Conservation (phyloP, 23 red algal genomes). For the Agarophyton chilense region DNA sequence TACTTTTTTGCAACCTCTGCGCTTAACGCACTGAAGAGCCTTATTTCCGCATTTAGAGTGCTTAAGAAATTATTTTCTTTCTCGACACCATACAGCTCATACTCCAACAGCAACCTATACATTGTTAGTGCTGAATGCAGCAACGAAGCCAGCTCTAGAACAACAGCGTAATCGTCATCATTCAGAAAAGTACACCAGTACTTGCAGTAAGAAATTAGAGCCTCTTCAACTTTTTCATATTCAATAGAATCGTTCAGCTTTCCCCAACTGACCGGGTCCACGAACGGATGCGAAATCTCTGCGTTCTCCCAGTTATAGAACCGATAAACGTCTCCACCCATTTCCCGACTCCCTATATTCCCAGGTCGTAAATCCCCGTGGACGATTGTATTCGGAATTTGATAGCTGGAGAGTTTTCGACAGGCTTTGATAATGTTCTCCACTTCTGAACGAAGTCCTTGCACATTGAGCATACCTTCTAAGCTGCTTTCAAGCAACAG, state of each 20-base stretch:
- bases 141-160: not conserved
- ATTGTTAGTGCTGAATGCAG: not conserved
- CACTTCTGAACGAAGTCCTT: not conserved
- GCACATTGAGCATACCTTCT: not conserved
- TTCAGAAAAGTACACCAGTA: not conserved
- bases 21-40: not conserved
- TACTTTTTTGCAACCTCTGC: not conserved
- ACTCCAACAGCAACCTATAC: not conserved
- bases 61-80: not conserved
- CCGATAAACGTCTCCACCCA: not conserved
- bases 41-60: not conserved
- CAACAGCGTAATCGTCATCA: not conserved
- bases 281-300: not conserved
- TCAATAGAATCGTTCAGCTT: not conserved
- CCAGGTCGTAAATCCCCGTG: not conserved
- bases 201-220: not conserved
- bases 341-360: constrained; percentile 9
- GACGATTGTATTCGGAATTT: constrained; percentile 7
- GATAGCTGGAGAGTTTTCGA: constrained; percentile 7
- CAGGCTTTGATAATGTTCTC: constrained; percentile 12
- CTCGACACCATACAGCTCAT: not conserved
- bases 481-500: constrained; percentile 2
- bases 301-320: constrained; percentile 19
- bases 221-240: not conserved
- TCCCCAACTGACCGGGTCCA: not conserved